These are phyloP conservation scores for Pinus tabuliformis DNA, from an alignment of 75 land plant species.

Conservation along the genomic window DNA sequence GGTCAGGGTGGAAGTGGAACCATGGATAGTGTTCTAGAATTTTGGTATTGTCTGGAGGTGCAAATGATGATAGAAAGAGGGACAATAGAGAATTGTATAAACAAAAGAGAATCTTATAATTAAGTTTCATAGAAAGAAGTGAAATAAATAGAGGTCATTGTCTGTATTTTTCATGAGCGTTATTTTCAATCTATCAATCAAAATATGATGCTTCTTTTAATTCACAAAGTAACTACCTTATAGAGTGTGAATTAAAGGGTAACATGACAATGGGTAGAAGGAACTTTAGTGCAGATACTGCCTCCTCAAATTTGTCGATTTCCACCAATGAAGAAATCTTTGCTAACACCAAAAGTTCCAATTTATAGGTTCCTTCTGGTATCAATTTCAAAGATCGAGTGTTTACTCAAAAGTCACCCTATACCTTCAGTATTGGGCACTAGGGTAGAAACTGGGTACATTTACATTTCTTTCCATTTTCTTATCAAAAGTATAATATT, in stretches of 20 bases:
- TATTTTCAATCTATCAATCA: not conserved
- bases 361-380: too few relatives aligned
- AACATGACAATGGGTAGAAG: slow-evolving; percentile 54
- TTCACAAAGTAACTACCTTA: too few relatives aligned
- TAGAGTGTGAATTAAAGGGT: not conserved
- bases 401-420: too few relatives aligned
- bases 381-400: too few relatives aligned
- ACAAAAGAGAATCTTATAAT: not conserved
- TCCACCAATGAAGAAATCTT: too few relatives aligned
- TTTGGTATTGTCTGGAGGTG: not conserved
- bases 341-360: too few relatives aligned
- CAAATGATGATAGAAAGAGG: not conserved
- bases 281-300: slow-evolving; percentile 10
- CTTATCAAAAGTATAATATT: too few relatives aligned
- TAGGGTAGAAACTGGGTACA: too few relatives aligned
- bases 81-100: not conserved
- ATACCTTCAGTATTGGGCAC: too few relatives aligned
- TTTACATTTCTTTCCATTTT: too few relatives aligned
- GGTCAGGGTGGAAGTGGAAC: not conserved
- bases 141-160: not conserved
- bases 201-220: not conserved
- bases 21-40: not conserved
- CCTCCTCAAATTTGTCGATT: too few relatives aligned
- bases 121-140: not conserved
- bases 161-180: not conserved